A percentile compares a stretch with the other conserved stretches of the same genome.
Conservation (phyloP, 1,139 yeast species). For the Maudiozyma humilis region DNA sequence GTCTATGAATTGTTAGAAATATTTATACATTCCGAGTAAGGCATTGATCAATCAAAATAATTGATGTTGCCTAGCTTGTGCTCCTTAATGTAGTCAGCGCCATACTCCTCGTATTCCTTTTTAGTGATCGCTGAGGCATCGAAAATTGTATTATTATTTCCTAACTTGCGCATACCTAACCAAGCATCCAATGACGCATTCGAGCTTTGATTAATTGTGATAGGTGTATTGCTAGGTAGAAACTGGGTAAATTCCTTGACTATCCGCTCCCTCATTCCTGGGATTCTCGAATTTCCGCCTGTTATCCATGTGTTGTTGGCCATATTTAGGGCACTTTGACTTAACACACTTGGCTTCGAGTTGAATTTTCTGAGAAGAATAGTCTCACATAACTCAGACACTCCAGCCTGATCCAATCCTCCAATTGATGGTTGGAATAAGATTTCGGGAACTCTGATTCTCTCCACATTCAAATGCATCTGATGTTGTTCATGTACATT, state of each 20-base stretch:
- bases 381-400: constrained; percentile 66
- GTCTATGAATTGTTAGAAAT: background rate
- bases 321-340: constrained; percentile 29
- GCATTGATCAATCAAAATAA: constrained; percentile 12
- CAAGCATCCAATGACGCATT: constrained; percentile 78
- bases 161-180: constrained; percentile 89
- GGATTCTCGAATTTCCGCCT: constrained; percentile 72
- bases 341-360: constrained; percentile 39
- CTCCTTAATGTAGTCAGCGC: constrained; percentile 82
- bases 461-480: constrained; percentile 79
- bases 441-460: constrained; percentile 88
- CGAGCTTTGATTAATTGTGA: constrained; percentile 54
- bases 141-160: constrained; percentile 41
- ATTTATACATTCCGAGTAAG: background rate
- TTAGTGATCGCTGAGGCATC: constrained; percentile 48
- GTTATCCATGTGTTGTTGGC: constrained; percentile 65
- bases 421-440: constrained; percentile 91
- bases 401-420: constrained; percentile 92
- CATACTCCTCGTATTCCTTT: constrained; percentile 78
- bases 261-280: constrained; percentile 60
- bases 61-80: constrained; percentile 63
- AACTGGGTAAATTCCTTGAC: constrained; percentile 56
- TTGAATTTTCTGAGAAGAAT: constrained; percentile 57
- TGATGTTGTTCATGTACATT: constrained; percentile 72
- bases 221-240: constrained; percentile 59